These are phyloP conservation scores for Bipolaris cookei DNA, from an alignment of 2,329 filamentous ascomycete genomes.

Conservation along the genomic window DNA sequence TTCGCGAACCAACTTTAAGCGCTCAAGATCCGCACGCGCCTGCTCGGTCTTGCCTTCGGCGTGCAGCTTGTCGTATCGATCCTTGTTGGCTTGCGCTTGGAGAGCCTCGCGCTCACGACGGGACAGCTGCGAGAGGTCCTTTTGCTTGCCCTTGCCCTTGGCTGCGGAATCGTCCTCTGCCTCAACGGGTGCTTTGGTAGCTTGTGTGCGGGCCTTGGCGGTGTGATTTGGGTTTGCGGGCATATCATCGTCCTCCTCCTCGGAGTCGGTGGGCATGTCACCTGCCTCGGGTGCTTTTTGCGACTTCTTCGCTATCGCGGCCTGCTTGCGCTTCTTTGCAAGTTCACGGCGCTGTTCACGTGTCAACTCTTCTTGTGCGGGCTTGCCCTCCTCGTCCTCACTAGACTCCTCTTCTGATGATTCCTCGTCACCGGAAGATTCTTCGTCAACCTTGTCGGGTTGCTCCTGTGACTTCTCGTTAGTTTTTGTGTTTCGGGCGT, in stretches of 20 bases:
- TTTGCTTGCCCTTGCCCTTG: slow-evolving; percentile 64
- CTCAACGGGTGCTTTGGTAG: slow-evolving; percentile 58
- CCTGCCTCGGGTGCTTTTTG: slow-evolving; percentile 77
- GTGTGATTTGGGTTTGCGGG: slow-evolving; percentile 92
- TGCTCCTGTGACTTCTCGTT: slow-evolving; percentile 36
- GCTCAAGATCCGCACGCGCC: slow-evolving; percentile 85
- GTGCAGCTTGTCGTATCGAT: slow-evolving; percentile 89
- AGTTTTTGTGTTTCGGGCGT: slow-evolving; percentile 15
- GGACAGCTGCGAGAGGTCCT: slow-evolving; percentile 63
- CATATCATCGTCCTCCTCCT: slow-evolving; percentile 68
- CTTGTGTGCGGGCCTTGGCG: slow-evolving; percentile 70
- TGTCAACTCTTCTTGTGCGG: slow-evolving; percentile 65
- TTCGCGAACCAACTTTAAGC: slow-evolving; percentile 81
- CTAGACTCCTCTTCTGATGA: slow-evolving; percentile 56
- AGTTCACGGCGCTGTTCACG: slow-evolving; percentile 87
- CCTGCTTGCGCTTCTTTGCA: slow-evolving; percentile 90
- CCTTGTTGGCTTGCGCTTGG: slow-evolving; percentile 85
- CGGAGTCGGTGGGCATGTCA: slow-evolving; percentile 78
- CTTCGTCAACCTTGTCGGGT: slow-evolving; percentile 60
- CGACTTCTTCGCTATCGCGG: slow-evolving; percentile 79
- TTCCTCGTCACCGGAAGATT: slow-evolving; percentile 44
- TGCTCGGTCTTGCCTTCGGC: slow-evolving; percentile 96
- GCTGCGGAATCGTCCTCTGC: slow-evolving; percentile 55
- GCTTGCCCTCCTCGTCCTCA: slow-evolving; percentile 52
- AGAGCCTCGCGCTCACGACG: slow-evolving; percentile 77